Evolutionary conservation across 2,329 filamentous ascomycete species (phyloP), one percentile per base, ranked within the genome.

Genomic region (Tolypocladium sp.): DNA sequence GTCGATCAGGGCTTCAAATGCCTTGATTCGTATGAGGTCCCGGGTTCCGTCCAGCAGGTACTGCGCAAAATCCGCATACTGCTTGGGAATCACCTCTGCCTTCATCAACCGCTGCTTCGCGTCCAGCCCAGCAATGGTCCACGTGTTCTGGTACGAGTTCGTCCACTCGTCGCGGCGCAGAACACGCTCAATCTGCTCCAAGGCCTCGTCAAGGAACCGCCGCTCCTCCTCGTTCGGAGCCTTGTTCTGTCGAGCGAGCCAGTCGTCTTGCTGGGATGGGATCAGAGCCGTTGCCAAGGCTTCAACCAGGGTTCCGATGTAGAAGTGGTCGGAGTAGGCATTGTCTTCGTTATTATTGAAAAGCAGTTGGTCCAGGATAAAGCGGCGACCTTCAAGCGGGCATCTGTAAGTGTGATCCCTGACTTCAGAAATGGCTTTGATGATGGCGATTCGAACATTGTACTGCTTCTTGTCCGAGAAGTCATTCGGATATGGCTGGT

Each of bases 281-380:
- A 87, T 78, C 33, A 86, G 74, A n/a, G 82, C 85, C 0, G 78
- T 79, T 1, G 84, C 80, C 33, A 88, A 72, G 0, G 82, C 79
- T 49, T 80, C 77, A 10, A 99, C 89, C 30, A 99, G 79, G 27
- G 82, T 89, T 9, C 91, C 86, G 58, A 99, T 85, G 69, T 97
- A 99, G 67, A 90, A 87, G 62, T 92, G 88, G 68, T 99, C 95
- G 6, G 92, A 96, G 69, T 85, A 95, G 56, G 87, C 75, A 66
- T 99, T 99, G 61, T 90, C 88, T 2, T 89, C 87, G 69, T 99
- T 99, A 74, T 99, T 92, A 69, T 99, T 99, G 76, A 92, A 93
- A 55, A 90, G 88, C 40, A 99, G 79, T 69, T 95, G 90, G 65
- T 97, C 92, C 27, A 96, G 83, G 55, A 99, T 83, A 71, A 97